Conservation (phyloP, 352 stramenopile genomes). For the Pythium sukuiense region DNA sequence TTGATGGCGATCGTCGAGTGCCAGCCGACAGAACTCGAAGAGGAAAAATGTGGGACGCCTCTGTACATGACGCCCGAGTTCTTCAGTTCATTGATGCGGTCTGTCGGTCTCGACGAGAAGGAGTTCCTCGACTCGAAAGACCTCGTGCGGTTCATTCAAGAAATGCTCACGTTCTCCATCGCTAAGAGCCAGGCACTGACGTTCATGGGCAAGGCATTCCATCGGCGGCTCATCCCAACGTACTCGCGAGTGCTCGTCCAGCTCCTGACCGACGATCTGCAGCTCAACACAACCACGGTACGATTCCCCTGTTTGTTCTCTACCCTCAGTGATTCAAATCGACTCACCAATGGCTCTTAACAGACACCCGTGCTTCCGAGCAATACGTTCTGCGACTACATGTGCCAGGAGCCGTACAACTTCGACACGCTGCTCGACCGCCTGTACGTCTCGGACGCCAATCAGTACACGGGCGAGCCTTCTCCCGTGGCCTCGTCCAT, state of each 20-base stretch:
- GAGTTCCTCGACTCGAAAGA: constrained; percentile 39
- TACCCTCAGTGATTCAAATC: neutral
- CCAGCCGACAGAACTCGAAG: neutral
- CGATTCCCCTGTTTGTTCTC: neutral
- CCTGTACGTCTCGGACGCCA: constrained; percentile 45
- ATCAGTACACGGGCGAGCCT: constrained; percentile 29
- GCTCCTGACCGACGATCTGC: constrained; percentile 46
- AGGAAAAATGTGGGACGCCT: neutral
- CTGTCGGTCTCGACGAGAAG: constrained; percentile 21
- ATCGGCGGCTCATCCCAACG: constrained; percentile 48
- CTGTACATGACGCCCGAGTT: constrained; percentile 45
- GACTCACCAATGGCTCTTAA: neutral
- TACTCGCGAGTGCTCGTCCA: constrained; percentile 51
- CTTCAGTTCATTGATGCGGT: constrained; percentile 29
- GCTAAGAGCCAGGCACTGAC: constrained; percentile 45
- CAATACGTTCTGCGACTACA: constrained; percentile 56
- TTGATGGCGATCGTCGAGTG: constrained; percentile 20
- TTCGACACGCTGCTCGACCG: constrained; percentile 49
- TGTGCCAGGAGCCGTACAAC: constrained; percentile 44
- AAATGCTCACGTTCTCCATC: constrained; percentile 56
- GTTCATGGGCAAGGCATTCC: constrained; percentile 64
- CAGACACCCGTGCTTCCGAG: constrained; percentile 26
- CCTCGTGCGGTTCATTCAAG: constrained; percentile 46
- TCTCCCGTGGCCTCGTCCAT: constrained; percentile 18
- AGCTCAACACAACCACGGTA: constrained; percentile 43